These are phyloP conservation scores for Xylaria flabelliformis DNA, from an alignment of 495 filamentous ascomycete species.

Conservation along the genomic window DNA sequence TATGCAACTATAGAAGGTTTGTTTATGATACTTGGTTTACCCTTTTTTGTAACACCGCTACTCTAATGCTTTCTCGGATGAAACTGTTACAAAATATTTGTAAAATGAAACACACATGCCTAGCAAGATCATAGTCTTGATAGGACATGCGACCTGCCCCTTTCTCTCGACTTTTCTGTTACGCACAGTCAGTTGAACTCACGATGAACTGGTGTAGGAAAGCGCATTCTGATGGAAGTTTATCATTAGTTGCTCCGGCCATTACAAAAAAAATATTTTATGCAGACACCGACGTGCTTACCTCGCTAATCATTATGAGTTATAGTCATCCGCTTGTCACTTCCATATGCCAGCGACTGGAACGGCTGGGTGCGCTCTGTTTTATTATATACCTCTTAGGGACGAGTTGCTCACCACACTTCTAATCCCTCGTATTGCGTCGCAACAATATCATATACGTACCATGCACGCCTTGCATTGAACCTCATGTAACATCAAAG, in stretches of 20 bases:
- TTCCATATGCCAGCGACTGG: not conserved
- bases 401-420: not conserved
- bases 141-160: not conserved
- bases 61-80: not conserved
- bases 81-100: not conserved
- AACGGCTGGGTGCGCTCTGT: not conserved
- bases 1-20: not conserved
- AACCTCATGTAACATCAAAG: not conserved
- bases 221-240: not conserved
- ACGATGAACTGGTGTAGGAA: not conserved
- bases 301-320: not conserved
- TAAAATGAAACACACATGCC: not conserved
- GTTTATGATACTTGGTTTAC: not conserved
- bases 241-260: not conserved
- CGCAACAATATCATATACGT: not conserved
- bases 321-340: not conserved
- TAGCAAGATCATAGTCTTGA: not conserved
- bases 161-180: too few species aligned
- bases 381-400: not conserved
- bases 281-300: not conserved
- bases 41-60: not conserved
- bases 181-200: not conserved
- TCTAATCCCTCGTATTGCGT: not conserved
- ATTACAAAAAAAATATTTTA: not conserved
- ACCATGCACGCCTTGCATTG: not conserved